Base-by-base conservation (phyloP, 2,329 filamentous ascomycete species). In the Epichloe sp. region DNA sequence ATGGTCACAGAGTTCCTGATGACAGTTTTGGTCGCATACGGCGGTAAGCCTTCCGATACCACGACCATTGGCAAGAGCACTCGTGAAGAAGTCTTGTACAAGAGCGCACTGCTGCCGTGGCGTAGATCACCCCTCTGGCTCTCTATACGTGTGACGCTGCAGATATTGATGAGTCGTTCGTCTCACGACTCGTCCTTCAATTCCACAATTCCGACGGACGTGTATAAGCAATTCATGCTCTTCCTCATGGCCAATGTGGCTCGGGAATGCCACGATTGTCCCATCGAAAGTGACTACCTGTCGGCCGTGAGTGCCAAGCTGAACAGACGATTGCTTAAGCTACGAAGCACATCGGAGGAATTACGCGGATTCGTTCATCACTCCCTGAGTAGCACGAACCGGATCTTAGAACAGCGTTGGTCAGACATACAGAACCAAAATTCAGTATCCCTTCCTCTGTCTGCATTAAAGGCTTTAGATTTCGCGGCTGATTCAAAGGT, bases 51-150 rank as follows among this genome's bases (percentile, higher is more conserved):
- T 0, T 51, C 56, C 6, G n/a, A 61, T 1, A 56, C 56, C 0
- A 6, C 47, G 0, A 60, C 63, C 2, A 66, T 81, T n/a, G 63
- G 55, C 43, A 82, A 82, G 52, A 65, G 73, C 34, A 76, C 73
- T 0, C 71, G 75, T 2, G 77, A 82, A 40, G 77, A 82, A 14
- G 69, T 79, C 1, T 51, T 76, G 10, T 79, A 68, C 65, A 53
- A 56, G 2, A 45, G 52, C 1, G 46, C 48, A 11, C 41, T 49
- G 5, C 47, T 57, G 1, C 59, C 60, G 0, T 81, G 77, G 78
- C 64, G 71, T 11, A 62, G 73, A 44, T 80, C 77, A 12, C 65
- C 77, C 52, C 52, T 75, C 0, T 83, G 77, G 77, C 63, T 82
- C 0, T 63, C 80, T 0, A 50, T 82, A 3, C 73, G 78, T 0